These are phyloP conservation scores for Acrasis kona DNA, from an alignment of 78 protist genomes.

Conservation along the genomic window DNA sequence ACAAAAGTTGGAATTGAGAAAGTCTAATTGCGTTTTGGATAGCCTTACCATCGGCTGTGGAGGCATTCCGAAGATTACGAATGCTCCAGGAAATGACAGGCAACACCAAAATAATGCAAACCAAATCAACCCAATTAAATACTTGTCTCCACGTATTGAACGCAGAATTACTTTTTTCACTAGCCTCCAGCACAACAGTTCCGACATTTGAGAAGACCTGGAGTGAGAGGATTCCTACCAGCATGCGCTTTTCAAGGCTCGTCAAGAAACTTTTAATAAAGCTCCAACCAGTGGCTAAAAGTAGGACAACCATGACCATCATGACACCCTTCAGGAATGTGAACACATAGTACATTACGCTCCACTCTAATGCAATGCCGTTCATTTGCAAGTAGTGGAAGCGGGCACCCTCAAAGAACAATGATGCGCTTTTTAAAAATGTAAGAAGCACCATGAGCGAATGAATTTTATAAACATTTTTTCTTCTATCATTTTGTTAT, in stretches of 20 bases:
- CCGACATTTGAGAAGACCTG: conserved; percentile 69
- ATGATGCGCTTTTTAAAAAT: neutral
- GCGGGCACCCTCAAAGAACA: conserved; percentile 20
- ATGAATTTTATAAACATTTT: conserved; percentile 8
- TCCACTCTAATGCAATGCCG: conserved; percentile 9
- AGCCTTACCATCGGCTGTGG: conserved; percentile 48
- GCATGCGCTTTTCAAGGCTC: conserved; percentile 55
- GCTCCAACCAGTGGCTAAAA: conserved; percentile 75
- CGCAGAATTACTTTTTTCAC: conserved; percentile 48
- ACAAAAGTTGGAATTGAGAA: conserved; percentile 58
- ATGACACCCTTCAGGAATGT: conserved; percentile 50
- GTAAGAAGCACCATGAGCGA: conserved; percentile 6
- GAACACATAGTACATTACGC: conserved; percentile 11
- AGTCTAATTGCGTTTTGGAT: conserved; percentile 34
- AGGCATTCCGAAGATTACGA: conserved; percentile 38
- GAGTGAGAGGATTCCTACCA: conserved; percentile 56
- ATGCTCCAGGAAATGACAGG: conserved; percentile 74
- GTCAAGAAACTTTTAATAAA: conserved; percentile 63
- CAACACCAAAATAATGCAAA: conserved; percentile 70
- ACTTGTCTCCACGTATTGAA: conserved; percentile 32
- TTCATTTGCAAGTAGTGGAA: neutral
- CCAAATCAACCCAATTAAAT: conserved; percentile 53
- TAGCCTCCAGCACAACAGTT: conserved; percentile 60
- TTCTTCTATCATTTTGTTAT: neutral
- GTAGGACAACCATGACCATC: conserved; percentile 52